Percentiles rank a stretch among this genome's conserved stretches.
Conservation (phyloP, 495 filamentous ascomycete species). For the Halenospora varia region DNA sequence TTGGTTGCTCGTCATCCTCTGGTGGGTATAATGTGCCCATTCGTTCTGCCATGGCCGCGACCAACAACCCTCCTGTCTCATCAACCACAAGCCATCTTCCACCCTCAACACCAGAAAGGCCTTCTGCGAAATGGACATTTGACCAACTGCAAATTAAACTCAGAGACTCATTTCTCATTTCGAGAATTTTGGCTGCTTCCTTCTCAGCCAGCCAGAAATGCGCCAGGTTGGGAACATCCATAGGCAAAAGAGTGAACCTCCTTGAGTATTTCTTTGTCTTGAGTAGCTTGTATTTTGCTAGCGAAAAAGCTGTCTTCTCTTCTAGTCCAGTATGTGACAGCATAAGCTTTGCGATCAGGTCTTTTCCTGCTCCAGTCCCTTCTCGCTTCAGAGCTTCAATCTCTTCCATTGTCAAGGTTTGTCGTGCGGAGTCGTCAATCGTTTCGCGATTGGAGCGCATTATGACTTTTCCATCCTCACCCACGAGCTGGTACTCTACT, state of each 20-base stretch:
- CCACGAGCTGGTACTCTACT: constrained; percentile 44
- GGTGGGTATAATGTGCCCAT: constrained; percentile 71
- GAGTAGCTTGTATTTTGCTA: constrained; percentile 91
- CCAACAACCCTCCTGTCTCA: constrained; percentile 81
- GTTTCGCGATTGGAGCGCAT: constrained; percentile 76
- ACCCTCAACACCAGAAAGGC: constrained; percentile 19
- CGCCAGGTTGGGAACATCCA: constrained; percentile 72
- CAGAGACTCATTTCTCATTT: constrained; percentile 82
- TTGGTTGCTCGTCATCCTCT: too few relatives aligned
- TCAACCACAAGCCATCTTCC: constrained; percentile 88
- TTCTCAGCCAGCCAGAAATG: constrained; percentile 72
- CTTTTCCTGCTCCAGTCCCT: constrained; percentile 72
- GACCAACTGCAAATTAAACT: constrained; percentile 56
- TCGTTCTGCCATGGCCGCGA: constrained; percentile 84
- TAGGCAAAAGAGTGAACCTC: constrained; percentile 75
- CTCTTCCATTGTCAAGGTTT: constrained; percentile 77
- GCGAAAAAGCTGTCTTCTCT: constrained; percentile 88
- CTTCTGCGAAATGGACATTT: constrained; percentile 43
- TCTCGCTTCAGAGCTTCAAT: constrained; percentile 88
- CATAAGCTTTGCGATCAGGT: constrained; percentile 82
- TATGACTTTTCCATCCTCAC: constrained; percentile 53
- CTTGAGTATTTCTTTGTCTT: constrained; percentile 92
- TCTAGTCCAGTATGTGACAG: constrained; percentile 80
- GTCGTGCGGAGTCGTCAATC: constrained; percentile 74
- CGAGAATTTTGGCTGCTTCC: constrained; percentile 77